Evolutionary conservation across 768 basidiomycete species (phyloP).

Genomic region (Lentinula detonsa): DNA sequence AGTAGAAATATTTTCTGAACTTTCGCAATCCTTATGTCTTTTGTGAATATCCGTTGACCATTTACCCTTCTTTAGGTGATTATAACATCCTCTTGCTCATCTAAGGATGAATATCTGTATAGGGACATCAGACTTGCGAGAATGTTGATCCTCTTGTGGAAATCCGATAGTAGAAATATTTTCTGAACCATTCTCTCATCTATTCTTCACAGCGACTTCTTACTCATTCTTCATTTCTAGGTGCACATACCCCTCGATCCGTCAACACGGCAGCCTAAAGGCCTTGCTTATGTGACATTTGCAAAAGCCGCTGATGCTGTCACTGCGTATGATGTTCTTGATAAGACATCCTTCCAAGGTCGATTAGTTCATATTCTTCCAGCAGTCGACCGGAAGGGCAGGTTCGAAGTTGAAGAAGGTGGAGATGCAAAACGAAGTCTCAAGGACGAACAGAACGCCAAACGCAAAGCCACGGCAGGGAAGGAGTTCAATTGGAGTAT

Average conservation of each 20-base stretch:
- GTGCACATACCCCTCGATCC: slow-evolving; percentile 45
- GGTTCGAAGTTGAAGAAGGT: slow-evolving; percentile 34
- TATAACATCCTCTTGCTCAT: neutral
- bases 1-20: slow-evolving; percentile 46
- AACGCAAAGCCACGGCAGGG: slow-evolving; percentile 62
- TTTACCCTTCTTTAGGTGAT: slow-evolving; percentile 4
- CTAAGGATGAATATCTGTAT: slow-evolving; percentile 27
- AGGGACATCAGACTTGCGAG: slow-evolving; percentile 38
- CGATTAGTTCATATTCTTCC: slow-evolving; percentile 87
- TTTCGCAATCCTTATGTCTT: slow-evolving; percentile 27
- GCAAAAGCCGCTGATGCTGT: slow-evolving; percentile 36
- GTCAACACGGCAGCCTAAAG: slow-evolving; percentile 39
- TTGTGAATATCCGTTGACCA: neutral
- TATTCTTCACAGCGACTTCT: slow-evolving; percentile 12
- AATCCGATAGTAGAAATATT: slow-evolving; percentile 48
- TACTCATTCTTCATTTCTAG: slow-evolving; percentile 20
- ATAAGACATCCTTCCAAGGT: slow-evolving; percentile 86
- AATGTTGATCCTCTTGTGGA: slow-evolving; percentile 30
- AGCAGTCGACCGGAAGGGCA: slow-evolving; percentile 63
- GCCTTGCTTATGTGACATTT: slow-evolving; percentile 47
- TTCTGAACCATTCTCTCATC: slow-evolving; percentile 29
- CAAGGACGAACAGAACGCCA: slow-evolving; percentile 57
- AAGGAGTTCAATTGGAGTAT: slow-evolving; percentile 91
- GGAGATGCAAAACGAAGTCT: slow-evolving; percentile 41
- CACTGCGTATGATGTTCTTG: slow-evolving; percentile 70